A percentile compares a stretch with the other conserved stretches of the same genome.
phyloP scores from a whole-genome alignment of 2,329 filamentous ascomycete genomes.

The Gliomastix tumulicola region DNA sequence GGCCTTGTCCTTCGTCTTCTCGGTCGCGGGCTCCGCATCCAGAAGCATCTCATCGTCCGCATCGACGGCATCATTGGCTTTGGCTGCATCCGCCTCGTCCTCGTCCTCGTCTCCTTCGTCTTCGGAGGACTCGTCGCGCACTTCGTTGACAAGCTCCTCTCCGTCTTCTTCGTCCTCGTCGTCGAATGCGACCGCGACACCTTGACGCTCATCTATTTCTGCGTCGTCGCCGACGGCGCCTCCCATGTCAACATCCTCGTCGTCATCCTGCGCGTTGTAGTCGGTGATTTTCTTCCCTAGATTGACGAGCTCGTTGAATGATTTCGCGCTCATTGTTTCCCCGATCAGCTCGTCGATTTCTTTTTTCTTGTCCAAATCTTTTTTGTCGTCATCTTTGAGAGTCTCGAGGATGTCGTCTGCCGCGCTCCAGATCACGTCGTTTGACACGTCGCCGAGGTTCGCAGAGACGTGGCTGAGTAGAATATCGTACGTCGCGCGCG shows the following conservation, averaged over 20 bases:
- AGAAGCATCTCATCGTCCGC: constrained; percentile 82
- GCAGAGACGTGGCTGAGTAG: constrained; percentile 86
- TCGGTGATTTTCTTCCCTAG: constrained; percentile 98
- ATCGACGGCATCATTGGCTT: constrained; percentile 44
- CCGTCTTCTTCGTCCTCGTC: constrained; percentile 84
- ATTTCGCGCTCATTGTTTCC: constrained; percentile 72
- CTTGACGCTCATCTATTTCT: constrained; percentile 89
- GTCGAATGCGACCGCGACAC: constrained; percentile 95
- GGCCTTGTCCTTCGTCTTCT: constrained; percentile 40
- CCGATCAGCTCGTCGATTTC: constrained; percentile 92
- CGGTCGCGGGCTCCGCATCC: constrained; percentile 52
- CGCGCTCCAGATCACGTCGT: constrained; percentile 86
- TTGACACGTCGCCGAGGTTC: constrained; percentile 85
- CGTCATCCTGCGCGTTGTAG: constrained; percentile 93
- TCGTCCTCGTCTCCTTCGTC: constrained; percentile 57
- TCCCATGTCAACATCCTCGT: constrained; percentile 75
- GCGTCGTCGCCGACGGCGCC: constrained; percentile 56
- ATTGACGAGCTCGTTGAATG: constrained; percentile 96
- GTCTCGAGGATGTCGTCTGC: constrained; percentile 88
- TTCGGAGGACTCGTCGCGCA: constrained; percentile 81
- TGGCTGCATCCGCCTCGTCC: constrained; percentile 48
- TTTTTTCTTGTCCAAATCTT: constrained; percentile 98
- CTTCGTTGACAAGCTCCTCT: constrained; percentile 70
- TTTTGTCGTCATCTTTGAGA: constrained; percentile 90
- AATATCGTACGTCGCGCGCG: constrained; percentile 87